Evolutionary conservation across 176 grass and related monocot species (phyloP), one percentile per base, ranked within the genome.

Genomic region (Calamus simplicifolius): DNA sequence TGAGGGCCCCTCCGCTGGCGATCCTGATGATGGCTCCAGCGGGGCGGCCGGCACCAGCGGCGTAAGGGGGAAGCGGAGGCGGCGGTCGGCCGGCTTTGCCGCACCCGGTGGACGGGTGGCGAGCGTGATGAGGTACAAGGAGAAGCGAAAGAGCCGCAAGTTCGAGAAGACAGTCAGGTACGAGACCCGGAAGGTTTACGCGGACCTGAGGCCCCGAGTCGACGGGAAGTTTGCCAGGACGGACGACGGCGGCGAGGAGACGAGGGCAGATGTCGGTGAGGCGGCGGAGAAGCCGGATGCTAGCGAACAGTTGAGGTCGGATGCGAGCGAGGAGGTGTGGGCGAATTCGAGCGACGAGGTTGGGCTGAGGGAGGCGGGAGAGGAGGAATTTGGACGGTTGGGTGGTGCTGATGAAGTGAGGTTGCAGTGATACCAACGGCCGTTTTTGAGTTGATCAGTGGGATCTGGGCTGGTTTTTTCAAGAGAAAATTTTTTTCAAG

Each of bases 101-200:
- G 72, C 81, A 27, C 65, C 66, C 5, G 17, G 8, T 6, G 81
- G 70, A 48, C 49, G 79, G 50, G 55, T 54, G 64, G 82, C 64
- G 59, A 76, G 82, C 75, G 82, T 90, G 78, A 78, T 67, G 82
- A 30, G 87, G 18, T 85, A 85, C 75, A 73, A 75, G 43, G 87
- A 85, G 68, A 90, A 90, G 64, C 69, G 87, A 58, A 82, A 85
- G 70, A 90, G 56, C 51, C 87, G 87, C 26, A 82, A 61, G 71
- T 90, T 85, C 63, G 78, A 90, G 60, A 90, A 90, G 78, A 90
- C 87, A 23, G 76, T 85, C 75, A 78, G 87, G 12, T 90, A 82
- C 75, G 78, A 63, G 27, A 84, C 84, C 25, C 76, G 89, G 72
- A 94, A 88, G 84, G 80, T 63, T 18, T 87, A 94, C 59, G 84